These are phyloP conservation scores for Tylopilus orsonianus DNA, from an alignment of 1,284 basidiomycete genomes.

Conservation along the genomic window DNA sequence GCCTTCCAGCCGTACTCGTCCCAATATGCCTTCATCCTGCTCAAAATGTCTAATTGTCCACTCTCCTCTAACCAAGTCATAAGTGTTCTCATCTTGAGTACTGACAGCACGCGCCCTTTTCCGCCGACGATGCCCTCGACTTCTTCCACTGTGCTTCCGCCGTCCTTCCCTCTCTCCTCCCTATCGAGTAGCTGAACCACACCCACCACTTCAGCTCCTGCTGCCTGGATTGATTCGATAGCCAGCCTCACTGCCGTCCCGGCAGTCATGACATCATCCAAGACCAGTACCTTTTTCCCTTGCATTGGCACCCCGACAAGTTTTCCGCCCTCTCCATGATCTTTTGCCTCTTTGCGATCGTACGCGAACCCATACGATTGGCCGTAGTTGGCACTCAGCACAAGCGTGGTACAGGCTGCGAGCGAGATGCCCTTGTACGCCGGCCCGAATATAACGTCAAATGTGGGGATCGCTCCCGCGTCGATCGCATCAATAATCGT, in stretches of 20 bases:
- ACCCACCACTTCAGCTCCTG: conserved; percentile 82
- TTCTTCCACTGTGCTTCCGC: conserved; percentile 76
- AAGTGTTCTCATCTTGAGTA: conserved; percentile 85
- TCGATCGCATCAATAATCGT: conserved; percentile 59
- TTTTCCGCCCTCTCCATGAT: conserved; percentile 94
- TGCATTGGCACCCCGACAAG: conserved; percentile 85
- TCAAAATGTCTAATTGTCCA: conserved; percentile 65
- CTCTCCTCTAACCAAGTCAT: conserved; percentile 79
- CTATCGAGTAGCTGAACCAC: conserved; percentile 91
- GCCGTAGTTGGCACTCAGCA: conserved; percentile 67
- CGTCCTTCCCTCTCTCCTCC: conserved; percentile 81
- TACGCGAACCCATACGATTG: conserved; percentile 83
- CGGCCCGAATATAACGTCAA: conserved; percentile 94
- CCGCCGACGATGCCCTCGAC: conserved; percentile 77
- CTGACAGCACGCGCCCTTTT: conserved; percentile 64
- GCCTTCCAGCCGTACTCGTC: conserved; percentile 73
- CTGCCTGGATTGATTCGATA: conserved; percentile 66
- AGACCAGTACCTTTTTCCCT: conserved; percentile 80
- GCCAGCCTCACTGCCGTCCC: conserved; percentile 89
- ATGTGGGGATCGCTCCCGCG: conserved; percentile 54
- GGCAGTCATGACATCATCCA: conserved; percentile 97
- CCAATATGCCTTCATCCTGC: conserved; percentile 80
- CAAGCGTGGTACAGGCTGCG: conserved; percentile 83
- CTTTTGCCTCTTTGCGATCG: conserved; percentile 95
- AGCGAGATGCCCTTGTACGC: conserved; percentile 99